Evolutionary conservation across 2,329 filamentous ascomycete genomes (phyloP).

Genomic region (Talaromyces islandicus): DNA sequence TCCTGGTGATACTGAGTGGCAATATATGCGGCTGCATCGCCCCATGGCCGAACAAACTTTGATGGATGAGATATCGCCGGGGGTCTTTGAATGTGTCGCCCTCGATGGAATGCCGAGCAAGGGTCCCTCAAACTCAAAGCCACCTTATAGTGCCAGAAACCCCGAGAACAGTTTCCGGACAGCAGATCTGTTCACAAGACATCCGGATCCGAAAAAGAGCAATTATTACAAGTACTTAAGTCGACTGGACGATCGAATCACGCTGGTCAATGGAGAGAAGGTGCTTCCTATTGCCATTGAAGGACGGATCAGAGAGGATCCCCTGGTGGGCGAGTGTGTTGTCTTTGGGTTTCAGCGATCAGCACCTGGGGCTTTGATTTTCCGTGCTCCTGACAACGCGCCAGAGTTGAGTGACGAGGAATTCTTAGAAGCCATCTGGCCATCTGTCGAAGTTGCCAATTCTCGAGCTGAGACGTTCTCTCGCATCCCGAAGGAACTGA

Average conservation of each 20-base stretch:
- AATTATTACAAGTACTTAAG: slow-evolving; percentile 11
- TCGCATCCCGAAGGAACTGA: slow-evolving; percentile 48
- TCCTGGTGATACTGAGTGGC: slow-evolving; percentile 52
- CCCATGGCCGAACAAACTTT: slow-evolving; percentile 37
- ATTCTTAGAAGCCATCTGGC: slow-evolving; percentile 45
- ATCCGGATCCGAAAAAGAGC: slow-evolving; percentile 39
- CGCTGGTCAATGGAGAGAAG: slow-evolving; percentile 17
- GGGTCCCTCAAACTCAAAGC: slow-evolving; percentile 33
- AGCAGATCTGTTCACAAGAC: slow-evolving; percentile 42
- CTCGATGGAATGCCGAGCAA: slow-evolving; percentile 34
- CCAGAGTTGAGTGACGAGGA: slow-evolving; percentile 38
- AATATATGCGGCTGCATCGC: slow-evolving; percentile 48
- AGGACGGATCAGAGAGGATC: slow-evolving; percentile 10
- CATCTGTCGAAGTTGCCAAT: slow-evolving; percentile 49
- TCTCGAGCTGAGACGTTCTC: slow-evolving; percentile 46
- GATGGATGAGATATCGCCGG: slow-evolving; percentile 30
- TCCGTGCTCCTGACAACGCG: slow-evolving; percentile 47
- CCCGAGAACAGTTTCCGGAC: slow-evolving; percentile 45
- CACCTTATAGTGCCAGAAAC: slow-evolving; percentile 13
- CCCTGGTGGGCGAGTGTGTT: slow-evolving; percentile 9
- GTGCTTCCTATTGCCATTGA: slow-evolving; percentile 16
- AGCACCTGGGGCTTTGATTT: slow-evolving; percentile 31
- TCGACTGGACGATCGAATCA: slow-evolving; percentile 12
- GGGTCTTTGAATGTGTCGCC: slow-evolving; percentile 31
- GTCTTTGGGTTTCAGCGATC: slow-evolving; percentile 14